Percentiles rank a stretch among this genome's conserved stretches.
Conservation (phyloP, 768 basidiomycete species). For the Russula sp. region DNA sequence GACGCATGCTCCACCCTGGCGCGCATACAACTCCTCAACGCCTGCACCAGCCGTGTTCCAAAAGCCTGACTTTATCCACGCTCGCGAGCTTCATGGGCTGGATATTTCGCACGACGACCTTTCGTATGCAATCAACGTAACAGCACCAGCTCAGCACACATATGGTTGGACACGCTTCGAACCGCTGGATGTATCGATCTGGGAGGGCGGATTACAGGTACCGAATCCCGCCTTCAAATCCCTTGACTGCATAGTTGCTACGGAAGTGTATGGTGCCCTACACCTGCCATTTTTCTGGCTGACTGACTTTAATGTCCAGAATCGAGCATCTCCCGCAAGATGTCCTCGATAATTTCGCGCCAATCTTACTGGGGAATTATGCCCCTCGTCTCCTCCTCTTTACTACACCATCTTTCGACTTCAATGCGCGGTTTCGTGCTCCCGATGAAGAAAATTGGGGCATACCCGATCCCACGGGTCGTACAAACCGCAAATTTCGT, state of each 20-base stretch:
- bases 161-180: slow-evolving; percentile 51
- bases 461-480: slow-evolving; percentile 64
- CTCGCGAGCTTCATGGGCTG: slow-evolving; percentile 56
- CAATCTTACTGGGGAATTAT: slow-evolving; percentile 69
- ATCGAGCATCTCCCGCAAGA: slow-evolving; percentile 70
- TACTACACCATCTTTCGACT: slow-evolving; percentile 82
- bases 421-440: slow-evolving; percentile 66
- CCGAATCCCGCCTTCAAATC: slow-evolving; percentile 60
- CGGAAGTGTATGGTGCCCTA: slow-evolving; percentile 60
- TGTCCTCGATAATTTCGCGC: slow-evolving; percentile 55
- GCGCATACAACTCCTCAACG: slow-evolving; percentile 32
- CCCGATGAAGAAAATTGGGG: slow-evolving; percentile 43
- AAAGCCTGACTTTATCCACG: slow-evolving; percentile 40
- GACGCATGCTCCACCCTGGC: slow-evolving; percentile 69
- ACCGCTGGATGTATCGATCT: slow-evolving; percentile 53
- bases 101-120: slow-evolving; percentile 55
- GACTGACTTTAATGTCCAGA: slow-evolving; percentile 32
- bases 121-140: slow-evolving; percentile 42
- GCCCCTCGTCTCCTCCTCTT: slow-evolving; percentile 65
- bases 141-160: slow-evolving; percentile 33
- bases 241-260: slow-evolving; percentile 66
- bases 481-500: slow-evolving; percentile 68
- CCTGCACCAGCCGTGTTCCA: slow-evolving; percentile 6
- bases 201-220: slow-evolving; percentile 65
- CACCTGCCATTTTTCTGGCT: background rate